phyloP scores from a whole-genome alignment of 2,329 filamentous ascomycete genomes.

The Paecilomyces dactylethromorphus region DNA sequence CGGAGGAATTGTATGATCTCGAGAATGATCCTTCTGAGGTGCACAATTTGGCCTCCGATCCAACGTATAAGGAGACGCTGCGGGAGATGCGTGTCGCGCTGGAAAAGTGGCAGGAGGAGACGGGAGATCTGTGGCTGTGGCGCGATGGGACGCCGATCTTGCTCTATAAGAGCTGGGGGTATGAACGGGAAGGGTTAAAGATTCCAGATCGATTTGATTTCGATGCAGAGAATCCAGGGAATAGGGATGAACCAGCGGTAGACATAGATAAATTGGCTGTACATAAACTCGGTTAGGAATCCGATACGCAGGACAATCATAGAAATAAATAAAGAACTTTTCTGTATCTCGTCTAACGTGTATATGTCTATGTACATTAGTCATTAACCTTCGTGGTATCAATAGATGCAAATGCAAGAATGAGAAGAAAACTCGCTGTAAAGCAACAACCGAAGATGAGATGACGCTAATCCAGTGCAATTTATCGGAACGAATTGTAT shows the following conservation, averaged over 20 bases:
- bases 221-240: constrained; percentile 5
- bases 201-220: constrained; percentile 16
- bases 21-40: constrained; percentile 42
- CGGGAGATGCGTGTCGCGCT: constrained; percentile 23
- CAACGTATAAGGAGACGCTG: constrained; percentile 23
- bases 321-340: background rate
- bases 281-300: background rate
- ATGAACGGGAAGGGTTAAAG: constrained; percentile 5
- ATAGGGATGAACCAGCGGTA: background rate
- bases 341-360: background rate
- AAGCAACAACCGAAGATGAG: background rate
- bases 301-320: background rate
- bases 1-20: constrained; percentile 45
- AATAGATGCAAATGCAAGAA: background rate
- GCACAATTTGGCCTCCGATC: constrained; percentile 34
- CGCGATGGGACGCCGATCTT: constrained; percentile 13
- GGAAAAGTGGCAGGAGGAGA: constrained; percentile 28
- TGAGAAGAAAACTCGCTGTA: background rate
- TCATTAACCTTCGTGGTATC: background rate
- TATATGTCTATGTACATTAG: background rate
- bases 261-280: background rate
- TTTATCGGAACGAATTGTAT: background rate
- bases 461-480: background rate
- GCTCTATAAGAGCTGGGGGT: constrained; percentile 1
- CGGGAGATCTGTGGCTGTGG: constrained; percentile 28